Percentiles rank a stretch among this genome's conserved stretches.
These are phyloP conservation scores for Gentiana dahurica DNA, from an alignment of 257 asterid species.

Conservation along the genomic window DNA sequence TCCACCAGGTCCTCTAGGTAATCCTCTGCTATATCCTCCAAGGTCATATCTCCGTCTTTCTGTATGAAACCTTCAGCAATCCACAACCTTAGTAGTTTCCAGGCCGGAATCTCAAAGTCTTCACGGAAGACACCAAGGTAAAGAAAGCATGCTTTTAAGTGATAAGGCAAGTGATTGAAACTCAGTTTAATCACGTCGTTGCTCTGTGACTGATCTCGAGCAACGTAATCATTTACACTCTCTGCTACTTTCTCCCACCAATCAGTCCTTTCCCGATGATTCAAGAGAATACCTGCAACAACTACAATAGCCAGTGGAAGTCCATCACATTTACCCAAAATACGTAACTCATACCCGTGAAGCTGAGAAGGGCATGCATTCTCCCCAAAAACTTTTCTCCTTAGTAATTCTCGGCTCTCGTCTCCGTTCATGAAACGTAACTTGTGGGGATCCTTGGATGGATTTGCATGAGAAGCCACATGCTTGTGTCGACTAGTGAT, in stretches of 20 bases:
- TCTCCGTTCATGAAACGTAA: conserved; percentile 3
- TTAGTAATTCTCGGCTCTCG: conserved; percentile 14
- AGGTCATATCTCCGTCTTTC: neutral
- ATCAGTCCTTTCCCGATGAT: neutral
- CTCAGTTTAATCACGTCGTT: conserved; percentile 6
- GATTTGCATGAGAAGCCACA: conserved; percentile 22
- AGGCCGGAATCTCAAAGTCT: conserved; percentile 7
- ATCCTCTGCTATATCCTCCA: conserved; percentile 7
- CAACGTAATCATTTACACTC: conserved; percentile 2
- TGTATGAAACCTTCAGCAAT: conserved; percentile 14
- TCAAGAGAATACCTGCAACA: conserved; percentile 6
- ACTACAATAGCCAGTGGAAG: conserved; percentile 4
- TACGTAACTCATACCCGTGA: conserved; percentile 2
- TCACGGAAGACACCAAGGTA: conserved; percentile 3
- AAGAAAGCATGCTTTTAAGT: conserved; percentile 11
- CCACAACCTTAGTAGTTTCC: conserved; percentile 7
- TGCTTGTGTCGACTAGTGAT: conserved; percentile 29
- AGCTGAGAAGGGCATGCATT: conserved; percentile 3
- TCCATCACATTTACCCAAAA: conserved; percentile 3
- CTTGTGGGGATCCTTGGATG: conserved; percentile 14
- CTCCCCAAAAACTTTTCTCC: neutral
- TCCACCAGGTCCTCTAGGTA: conserved; percentile 10
- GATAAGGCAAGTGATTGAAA: conserved; percentile 10
- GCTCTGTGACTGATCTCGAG: neutral
- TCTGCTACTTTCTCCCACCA: conserved; percentile 6